Base-by-base conservation (phyloP, 140 eudicot species). In the Senecio squalidus region DNA sequence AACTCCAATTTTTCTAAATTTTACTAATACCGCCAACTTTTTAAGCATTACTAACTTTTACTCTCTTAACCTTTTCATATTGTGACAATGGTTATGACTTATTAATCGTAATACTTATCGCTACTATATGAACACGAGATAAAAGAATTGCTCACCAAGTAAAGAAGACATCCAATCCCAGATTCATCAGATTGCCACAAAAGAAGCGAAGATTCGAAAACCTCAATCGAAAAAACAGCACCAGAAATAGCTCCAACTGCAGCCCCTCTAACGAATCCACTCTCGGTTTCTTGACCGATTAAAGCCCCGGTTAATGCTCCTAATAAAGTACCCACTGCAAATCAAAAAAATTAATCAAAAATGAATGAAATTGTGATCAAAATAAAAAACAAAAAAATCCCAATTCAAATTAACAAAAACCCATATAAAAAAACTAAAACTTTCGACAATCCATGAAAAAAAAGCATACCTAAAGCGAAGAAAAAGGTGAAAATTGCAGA, bases 171-270 rank as follows among this genome's bases (percentile, higher is more conserved):
- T 14, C 96, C 95, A 9, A 92, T 41, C 24, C 98, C 96, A 4
- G 96, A 83, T 76, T 92, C 96, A 74, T 92, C 98, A 0, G 96
- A 81, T 29, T 83, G 92, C 96, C 92, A 87, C 54, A 92, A 75
- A 54, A 79, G 64, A 55, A 92, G 85, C 0, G 98, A 92, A 6
- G 98, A 81, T 60, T 92, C 98, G 24, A 92, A 92, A 68, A 92
- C 98, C 70, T 92, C 98, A 58, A 92, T 82, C 0, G 98, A 92
- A 75, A 92, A 92, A 63, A 92, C 96, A 70, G 98, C 98, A 39
- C 98, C 96, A 14, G 98, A 87, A 54, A 92, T 92, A 65, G 98
- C 98, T 56, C 96, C 98, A 48, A 92, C 81, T 3, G 98, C 95
- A 69, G 98, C 96, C 45, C 98, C 98, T 39, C 98, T 78, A 28